These are phyloP conservation scores for Jatropha multifida DNA, from an alignment of 441 rosid genomes.

Conservation along the genomic window DNA sequence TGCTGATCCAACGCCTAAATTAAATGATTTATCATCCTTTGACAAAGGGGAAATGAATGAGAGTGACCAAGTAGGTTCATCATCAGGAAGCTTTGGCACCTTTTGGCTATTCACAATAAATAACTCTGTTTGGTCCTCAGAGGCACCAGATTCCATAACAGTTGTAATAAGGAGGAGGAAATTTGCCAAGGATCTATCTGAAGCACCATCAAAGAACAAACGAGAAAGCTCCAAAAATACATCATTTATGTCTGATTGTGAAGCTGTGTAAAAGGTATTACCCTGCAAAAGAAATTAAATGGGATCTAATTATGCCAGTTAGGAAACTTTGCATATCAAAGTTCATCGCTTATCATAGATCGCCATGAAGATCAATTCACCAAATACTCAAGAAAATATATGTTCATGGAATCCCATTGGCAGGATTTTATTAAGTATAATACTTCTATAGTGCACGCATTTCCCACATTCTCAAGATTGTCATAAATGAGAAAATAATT, in stretches of 20 bases:
- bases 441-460: neutral
- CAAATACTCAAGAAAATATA: neutral
- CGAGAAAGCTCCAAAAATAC: conserved; percentile 86
- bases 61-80: conserved; percentile 68
- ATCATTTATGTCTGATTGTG: conserved; percentile 61
- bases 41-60: conserved; percentile 24
- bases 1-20: conserved; percentile 19
- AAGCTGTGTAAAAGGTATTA: conserved; percentile 59
- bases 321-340: neutral
- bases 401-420: neutral
- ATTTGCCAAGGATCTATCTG: conserved; percentile 79
- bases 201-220: conserved; percentile 66
- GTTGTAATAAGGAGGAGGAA: conserved; percentile 87
- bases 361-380: neutral
- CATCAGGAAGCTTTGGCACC: conserved; percentile 60
- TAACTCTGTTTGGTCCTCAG: conserved; percentile 67
- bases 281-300: conserved; percentile 52
- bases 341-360: neutral
- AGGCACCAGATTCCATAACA: conserved; percentile 71
- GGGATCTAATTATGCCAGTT: neutral
- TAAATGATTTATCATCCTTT: conserved; percentile 22
- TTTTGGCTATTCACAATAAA: conserved; percentile 81
- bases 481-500: neutral
- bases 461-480: neutral
- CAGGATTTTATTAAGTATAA: neutral